Evolutionary conservation across 768 basidiomycete species (phyloP).

Genomic region (Amanita molliuscula): DNA sequence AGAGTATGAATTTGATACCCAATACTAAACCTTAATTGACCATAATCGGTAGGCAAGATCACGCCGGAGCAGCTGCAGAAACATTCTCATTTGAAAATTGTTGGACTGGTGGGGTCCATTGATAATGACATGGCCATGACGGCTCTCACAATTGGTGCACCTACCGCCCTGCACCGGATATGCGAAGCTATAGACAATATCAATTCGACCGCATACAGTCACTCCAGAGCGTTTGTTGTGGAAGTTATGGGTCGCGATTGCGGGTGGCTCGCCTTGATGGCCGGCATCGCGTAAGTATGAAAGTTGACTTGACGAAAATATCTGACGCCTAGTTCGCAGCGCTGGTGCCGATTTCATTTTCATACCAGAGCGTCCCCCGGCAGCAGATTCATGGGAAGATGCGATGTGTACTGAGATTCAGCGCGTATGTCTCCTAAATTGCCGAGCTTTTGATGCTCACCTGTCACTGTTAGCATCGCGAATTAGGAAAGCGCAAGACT

Average conservation of each 20-base stretch:
- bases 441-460: neutral
- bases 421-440: constrained; percentile 37
- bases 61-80: constrained; percentile 57
- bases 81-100: constrained; percentile 85
- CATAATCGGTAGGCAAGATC: constrained; percentile 46
- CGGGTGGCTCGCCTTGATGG: constrained; percentile 95
- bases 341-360: constrained; percentile 96
- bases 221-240: constrained; percentile 94
- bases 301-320: neutral
- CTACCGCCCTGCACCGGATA: constrained; percentile 91
- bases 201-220: constrained; percentile 91
- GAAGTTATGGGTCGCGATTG: constrained; percentile 99
- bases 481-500: constrained; percentile 91
- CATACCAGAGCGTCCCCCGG: constrained; percentile 90
- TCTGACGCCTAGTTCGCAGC: constrained; percentile 22
- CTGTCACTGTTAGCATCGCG: constrained; percentile 59
- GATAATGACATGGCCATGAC: constrained; percentile 99
- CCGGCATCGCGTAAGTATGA: constrained; percentile 68
- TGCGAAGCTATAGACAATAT: constrained; percentile 98
- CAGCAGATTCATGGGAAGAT: constrained; percentile 74
- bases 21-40: constrained; percentile 1
- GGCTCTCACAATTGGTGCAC: constrained; percentile 93
- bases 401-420: constrained; percentile 83
- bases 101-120: constrained; percentile 97
- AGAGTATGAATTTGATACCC: constrained; percentile 6